These are phyloP conservation scores for Cystobasidium sp. DNA, from an alignment of 1,284 basidiomycete species.

Conservation along the genomic window DNA sequence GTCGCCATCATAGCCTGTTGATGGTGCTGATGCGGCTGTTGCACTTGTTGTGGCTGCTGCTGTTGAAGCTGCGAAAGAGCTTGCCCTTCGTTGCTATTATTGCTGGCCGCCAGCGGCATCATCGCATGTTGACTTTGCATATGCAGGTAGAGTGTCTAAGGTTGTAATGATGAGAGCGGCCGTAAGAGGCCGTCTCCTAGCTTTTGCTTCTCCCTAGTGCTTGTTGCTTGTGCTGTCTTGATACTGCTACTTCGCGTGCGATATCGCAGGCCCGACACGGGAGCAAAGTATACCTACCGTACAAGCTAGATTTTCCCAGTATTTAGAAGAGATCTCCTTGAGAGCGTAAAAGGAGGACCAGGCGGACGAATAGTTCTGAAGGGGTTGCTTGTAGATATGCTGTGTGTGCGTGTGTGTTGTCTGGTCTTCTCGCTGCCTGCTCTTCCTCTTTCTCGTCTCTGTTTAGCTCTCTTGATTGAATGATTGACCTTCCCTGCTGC, in stretches of 20 bases:
- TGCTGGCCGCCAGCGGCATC: constrained; percentile 18
- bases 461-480: too few species aligned
- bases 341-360: too few species aligned
- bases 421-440: too few species aligned
- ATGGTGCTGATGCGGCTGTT: constrained; percentile 18
- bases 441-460: too few species aligned
- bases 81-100: background rate
- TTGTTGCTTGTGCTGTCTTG: background rate
- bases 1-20: constrained; percentile 16
- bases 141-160: background rate
- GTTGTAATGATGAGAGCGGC: background rate
- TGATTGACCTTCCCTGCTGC: background rate
- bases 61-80: background rate
- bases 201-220: background rate
- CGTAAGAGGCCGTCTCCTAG: background rate
- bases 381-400: too few species aligned
- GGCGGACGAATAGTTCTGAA: too few species aligned
- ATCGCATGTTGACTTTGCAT: constrained; percentile 28
- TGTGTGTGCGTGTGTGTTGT: too few species aligned
- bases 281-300: too few species aligned
- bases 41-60: constrained; percentile 10
- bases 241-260: too few species aligned
- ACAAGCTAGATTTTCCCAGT: too few species aligned
- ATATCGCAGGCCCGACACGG: too few species aligned
- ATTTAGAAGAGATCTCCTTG: too few species aligned